Percentiles rank a stretch among this genome's conserved stretches.
These are phyloP conservation scores for Geotrichum siamense DNA, from an alignment of 1,139 yeast genomes.

Conservation along the genomic window DNA sequence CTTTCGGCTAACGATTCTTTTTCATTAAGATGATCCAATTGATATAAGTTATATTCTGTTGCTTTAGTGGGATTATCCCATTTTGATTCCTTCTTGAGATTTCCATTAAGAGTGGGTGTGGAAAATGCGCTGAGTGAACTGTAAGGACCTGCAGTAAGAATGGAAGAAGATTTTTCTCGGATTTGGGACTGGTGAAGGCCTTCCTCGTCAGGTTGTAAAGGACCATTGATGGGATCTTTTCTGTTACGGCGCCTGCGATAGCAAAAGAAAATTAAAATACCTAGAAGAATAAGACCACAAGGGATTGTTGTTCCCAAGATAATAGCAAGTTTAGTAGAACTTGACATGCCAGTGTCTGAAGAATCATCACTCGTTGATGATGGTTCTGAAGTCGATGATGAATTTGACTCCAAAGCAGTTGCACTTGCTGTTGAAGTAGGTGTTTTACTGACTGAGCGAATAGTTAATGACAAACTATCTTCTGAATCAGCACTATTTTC, in stretches of 20 bases:
- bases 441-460: constrained; percentile 1
- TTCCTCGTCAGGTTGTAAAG: constrained; percentile 21
- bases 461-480: constrained; percentile 8
- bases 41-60: constrained; percentile 14
- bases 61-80: constrained; percentile 16
- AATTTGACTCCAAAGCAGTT: neutral
- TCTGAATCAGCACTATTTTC: neutral
- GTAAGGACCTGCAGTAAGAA: constrained; percentile 1
- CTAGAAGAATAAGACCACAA: constrained; percentile 36
- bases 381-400: constrained; percentile 1
- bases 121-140: constrained; percentile 8
- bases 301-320: constrained; percentile 89
- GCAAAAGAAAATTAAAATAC: constrained; percentile 47
- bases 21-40: constrained; percentile 14
- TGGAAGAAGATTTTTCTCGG: constrained; percentile 6
- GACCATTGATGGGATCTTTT: constrained; percentile 18
- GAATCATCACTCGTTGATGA: neutral
- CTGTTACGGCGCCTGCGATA: constrained; percentile 31
- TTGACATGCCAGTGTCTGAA: neutral
- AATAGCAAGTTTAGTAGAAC: constrained; percentile 34
- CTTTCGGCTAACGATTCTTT: constrained; percentile 9
- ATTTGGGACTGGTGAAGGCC: constrained; percentile 11
- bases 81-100: constrained; percentile 1
- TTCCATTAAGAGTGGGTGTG: constrained; percentile 7
- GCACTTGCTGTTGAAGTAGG: neutral